Percentiles rank a stretch among this genome's conserved stretches.
These are phyloP conservation scores for Stachybotrys chartarum DNA, from an alignment of 2,329 filamentous ascomycete genomes.

Conservation along the genomic window DNA sequence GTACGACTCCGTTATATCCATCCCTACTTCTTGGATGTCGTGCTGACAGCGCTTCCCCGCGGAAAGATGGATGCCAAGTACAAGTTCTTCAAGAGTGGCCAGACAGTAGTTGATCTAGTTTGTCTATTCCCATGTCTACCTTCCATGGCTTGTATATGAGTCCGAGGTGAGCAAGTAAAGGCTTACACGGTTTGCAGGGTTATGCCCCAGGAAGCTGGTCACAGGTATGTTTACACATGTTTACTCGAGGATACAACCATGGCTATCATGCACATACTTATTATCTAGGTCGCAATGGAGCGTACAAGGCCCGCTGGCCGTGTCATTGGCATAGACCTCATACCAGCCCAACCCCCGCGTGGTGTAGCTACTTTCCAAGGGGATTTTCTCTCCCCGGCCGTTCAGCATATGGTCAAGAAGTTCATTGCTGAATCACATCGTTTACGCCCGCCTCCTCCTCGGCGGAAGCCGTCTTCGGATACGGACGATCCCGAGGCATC, in stretches of 20 bases:
- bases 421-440: slow-evolving; percentile 59
- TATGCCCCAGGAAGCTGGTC: slow-evolving; percentile 73
- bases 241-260: background rate
- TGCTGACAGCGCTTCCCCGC: background rate
- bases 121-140: slow-evolving; percentile 12
- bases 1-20: slow-evolving; percentile 33
- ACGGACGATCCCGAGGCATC: slow-evolving; percentile 12
- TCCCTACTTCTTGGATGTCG: background rate
- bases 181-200: slow-evolving; percentile 40
- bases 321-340: slow-evolving; percentile 87
- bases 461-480: slow-evolving; percentile 2
- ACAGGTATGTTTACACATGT: slow-evolving; percentile 37
- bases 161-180: background rate
- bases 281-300: slow-evolving; percentile 66
- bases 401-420: slow-evolving; percentile 70
- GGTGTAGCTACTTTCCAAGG: slow-evolving; percentile 95
- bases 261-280: background rate
- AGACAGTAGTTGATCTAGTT: slow-evolving; percentile 87
- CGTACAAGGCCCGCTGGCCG: slow-evolving; percentile 69
- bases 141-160: slow-evolving; percentile 1
- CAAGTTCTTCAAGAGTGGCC: slow-evolving; percentile 67
- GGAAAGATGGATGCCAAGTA: slow-evolving; percentile 73
- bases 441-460: slow-evolving; percentile 6
- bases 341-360: slow-evolving; percentile 82
- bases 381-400: slow-evolving; percentile 70